Evolutionary conservation across 805 yeast species (phyloP).

Genomic region (Barnettozyma populi): DNA sequence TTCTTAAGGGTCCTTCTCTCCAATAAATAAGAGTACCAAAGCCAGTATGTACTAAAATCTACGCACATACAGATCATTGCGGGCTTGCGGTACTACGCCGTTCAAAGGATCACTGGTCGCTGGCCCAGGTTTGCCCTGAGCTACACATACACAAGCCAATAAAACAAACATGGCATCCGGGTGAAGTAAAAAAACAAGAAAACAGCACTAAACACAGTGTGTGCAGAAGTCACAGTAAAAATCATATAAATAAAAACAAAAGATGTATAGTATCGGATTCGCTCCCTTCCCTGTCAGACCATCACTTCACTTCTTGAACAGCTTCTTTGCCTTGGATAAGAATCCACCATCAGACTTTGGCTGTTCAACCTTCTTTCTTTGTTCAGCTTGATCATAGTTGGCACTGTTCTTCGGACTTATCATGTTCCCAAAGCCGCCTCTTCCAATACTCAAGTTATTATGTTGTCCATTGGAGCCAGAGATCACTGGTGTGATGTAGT

Average conservation of each 20-base stretch:
- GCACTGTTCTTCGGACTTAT: conserved; percentile 31
- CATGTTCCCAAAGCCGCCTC: conserved; percentile 65
- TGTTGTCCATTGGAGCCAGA: conserved; percentile 26
- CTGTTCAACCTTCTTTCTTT: conserved; percentile 23
- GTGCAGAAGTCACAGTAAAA: neutral
- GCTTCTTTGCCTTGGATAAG: conserved; percentile 40
- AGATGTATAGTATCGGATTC: neutral
- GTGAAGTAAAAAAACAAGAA: neutral
- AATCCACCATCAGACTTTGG: conserved; percentile 29
- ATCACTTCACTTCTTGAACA: conserved; percentile 30
- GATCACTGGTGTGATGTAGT: conserved; percentile 38
- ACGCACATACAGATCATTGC: no score
- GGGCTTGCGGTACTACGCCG: no score
- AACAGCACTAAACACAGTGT: neutral
- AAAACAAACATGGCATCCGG: neutral
- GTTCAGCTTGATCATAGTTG: conserved; percentile 17
- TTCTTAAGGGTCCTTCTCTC: no score
- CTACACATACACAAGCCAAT: no score
- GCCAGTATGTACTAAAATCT: no score
- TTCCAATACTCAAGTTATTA: conserved; percentile 39
- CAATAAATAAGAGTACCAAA: no score
- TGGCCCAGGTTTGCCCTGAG: no score
- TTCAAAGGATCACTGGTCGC: no score
- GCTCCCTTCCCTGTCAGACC: neutral
- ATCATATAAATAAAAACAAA: neutral